phyloP scores from a whole-genome alignment of 768 basidiomycete species.

The Tulasnella sp. region DNA sequence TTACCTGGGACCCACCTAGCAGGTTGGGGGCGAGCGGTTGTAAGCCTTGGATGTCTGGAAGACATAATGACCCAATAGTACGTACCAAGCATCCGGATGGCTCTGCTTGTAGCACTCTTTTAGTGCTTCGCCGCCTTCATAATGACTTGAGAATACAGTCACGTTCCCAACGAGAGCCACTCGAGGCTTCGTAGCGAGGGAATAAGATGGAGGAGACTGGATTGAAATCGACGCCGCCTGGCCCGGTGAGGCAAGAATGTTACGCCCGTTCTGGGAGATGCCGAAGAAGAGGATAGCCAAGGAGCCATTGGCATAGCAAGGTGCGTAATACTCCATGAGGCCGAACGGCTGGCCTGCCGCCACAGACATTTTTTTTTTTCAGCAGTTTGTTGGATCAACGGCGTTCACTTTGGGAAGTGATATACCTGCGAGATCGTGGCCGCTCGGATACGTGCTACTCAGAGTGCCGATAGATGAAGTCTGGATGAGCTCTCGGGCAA shows the following conservation, averaged over 20 bases:
- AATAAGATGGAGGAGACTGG: constrained; percentile 26
- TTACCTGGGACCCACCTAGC: constrained; percentile 45
- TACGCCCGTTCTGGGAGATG: constrained; percentile 44
- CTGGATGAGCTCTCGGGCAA: constrained; percentile 37
- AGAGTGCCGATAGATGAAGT: constrained; percentile 36
- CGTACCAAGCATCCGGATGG: constrained; percentile 44
- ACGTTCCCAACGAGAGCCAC: constrained; percentile 43
- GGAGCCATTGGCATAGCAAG: constrained; percentile 40
- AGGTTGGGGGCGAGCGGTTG: no score
- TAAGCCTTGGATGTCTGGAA: no score
- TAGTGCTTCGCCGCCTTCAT: constrained; percentile 29
- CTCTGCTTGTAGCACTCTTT: constrained; percentile 31
- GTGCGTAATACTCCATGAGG: constrained; percentile 46
- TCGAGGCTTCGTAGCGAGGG: constrained; percentile 37
- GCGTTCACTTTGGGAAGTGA: not conserved
- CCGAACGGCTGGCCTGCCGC: constrained; percentile 37
- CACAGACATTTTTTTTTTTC: not conserved
- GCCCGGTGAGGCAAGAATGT: constrained; percentile 34
- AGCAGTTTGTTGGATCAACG: not conserved
- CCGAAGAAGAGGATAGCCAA: constrained; percentile 42
- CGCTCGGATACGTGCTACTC: constrained; percentile 41
- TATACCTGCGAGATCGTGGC: constrained; percentile 33
- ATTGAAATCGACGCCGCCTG: constrained; percentile 40
- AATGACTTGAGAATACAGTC: constrained; percentile 31
- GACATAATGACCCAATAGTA: no score